phyloP scores from a whole-genome alignment of 495 filamentous ascomycete species.

The Entonaema liquescens region DNA sequence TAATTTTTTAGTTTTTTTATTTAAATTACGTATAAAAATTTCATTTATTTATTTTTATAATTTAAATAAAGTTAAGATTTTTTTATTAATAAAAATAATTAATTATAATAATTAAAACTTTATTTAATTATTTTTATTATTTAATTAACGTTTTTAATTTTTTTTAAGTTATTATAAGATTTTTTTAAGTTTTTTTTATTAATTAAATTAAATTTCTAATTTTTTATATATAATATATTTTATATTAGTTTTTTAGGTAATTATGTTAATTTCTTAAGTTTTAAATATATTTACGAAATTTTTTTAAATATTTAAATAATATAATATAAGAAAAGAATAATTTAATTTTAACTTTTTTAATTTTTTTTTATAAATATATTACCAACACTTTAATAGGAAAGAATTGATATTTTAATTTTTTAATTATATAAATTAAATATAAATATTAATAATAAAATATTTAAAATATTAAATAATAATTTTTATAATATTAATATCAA shows the following conservation, averaged over 20 bases:
- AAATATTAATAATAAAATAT: background rate
- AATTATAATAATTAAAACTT: background rate
- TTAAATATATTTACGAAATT: background rate
- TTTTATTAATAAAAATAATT: background rate
- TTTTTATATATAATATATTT: background rate
- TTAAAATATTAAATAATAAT: background rate
- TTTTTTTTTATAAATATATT: background rate
- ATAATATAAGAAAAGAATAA: background rate
- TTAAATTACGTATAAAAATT: background rate
- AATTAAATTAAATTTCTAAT: background rate
- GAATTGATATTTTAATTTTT: background rate
- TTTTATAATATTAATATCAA: background rate
- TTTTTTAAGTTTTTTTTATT: background rate
- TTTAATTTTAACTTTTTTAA: background rate
- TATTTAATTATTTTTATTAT: background rate
- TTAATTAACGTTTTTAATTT: background rate
- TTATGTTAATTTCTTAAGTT: background rate
- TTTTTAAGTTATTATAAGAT: background rate
- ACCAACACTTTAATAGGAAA: background rate
- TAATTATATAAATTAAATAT: background rate
- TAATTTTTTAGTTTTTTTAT: background rate
- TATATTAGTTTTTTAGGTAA: too few species aligned
- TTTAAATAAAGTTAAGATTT: background rate
- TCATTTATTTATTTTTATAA: background rate
- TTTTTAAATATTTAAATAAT: background rate